phyloP scores from a whole-genome alignment of 768 basidiomycete genomes.

The Grammothele lineata region DNA sequence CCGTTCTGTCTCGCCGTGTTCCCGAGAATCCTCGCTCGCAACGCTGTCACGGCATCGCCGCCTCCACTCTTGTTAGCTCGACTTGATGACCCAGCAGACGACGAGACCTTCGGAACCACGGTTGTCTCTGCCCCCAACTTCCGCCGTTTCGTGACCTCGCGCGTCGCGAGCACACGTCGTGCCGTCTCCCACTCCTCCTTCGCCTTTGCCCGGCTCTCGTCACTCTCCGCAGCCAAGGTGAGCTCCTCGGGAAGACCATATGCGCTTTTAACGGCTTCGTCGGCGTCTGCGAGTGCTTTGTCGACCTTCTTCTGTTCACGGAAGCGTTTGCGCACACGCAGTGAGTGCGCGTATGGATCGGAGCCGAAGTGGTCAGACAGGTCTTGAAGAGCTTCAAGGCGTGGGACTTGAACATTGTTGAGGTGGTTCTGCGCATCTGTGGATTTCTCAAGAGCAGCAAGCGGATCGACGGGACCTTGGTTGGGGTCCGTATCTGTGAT shows the following conservation, averaged over 20 bases:
- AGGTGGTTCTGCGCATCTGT: conserved; percentile 69
- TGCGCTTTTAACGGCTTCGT: conserved; percentile 65
- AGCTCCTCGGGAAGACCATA: conserved; percentile 77
- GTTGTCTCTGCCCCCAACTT: conserved; percentile 25
- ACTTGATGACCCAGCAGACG: not conserved
- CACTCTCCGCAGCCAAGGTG: conserved; percentile 60
- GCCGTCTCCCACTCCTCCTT: conserved; percentile 58
- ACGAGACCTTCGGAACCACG: conserved; percentile 7
- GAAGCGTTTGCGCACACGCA: conserved; percentile 73
- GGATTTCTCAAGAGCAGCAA: conserved; percentile 87
- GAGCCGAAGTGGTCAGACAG: conserved; percentile 74
- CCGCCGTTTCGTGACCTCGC: conserved; percentile 44
- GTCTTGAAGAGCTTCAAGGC: conserved; percentile 74
- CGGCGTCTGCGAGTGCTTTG: conserved; percentile 58
- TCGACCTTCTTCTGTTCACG: conserved; percentile 84
- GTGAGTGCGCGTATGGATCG: conserved; percentile 84
- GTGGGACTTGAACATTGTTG: conserved; percentile 71
- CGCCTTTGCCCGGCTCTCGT: conserved; percentile 54
- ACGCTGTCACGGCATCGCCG: conserved; percentile 21
- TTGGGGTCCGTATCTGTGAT: conserved; percentile 64
- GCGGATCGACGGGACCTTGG: conserved; percentile 68
- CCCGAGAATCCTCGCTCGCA: conserved; percentile 54
- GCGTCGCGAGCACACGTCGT: conserved; percentile 41
- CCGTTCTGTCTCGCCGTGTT: conserved; percentile 44
- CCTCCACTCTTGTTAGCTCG: not conserved